These are phyloP conservation scores for Sungouiella thailandica DNA, from an alignment of 805 yeast species.

Conservation along the genomic window DNA sequence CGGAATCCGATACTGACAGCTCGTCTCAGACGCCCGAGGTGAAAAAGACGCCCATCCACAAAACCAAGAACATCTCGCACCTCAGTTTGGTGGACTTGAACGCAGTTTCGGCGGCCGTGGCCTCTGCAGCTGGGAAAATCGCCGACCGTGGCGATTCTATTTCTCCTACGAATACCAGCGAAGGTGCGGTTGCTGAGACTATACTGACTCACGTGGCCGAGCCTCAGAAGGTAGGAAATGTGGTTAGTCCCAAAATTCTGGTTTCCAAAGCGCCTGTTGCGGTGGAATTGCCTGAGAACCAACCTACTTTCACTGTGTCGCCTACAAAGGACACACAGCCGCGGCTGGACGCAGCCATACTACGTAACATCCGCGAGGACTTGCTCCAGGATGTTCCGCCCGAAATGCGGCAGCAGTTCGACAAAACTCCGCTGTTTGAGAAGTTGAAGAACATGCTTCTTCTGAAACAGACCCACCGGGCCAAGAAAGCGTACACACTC, in stretches of 20 bases:
- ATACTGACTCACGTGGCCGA: neutral
- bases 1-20: constrained; percentile 19
- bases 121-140: constrained; percentile 2
- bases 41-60: constrained; percentile 15
- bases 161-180: constrained; percentile 16
- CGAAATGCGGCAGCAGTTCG: constrained; percentile 31
- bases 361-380: constrained; percentile 23
- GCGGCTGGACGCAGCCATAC: constrained; percentile 12
- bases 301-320: neutral
- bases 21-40: constrained; percentile 5
- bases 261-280: neutral
- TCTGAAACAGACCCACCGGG: constrained; percentile 34
- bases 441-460: constrained; percentile 30
- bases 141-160: constrained; percentile 13
- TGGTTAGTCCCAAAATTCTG: no score
- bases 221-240: no score
- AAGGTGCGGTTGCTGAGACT: neutral
- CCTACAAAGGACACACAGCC: neutral
- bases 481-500: constrained; percentile 70
- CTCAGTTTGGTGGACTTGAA: constrained; percentile 32
- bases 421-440: constrained; percentile 39
- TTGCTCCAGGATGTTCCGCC: constrained; percentile 29
- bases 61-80: constrained; percentile 37
- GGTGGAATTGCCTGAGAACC: neutral
- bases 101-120: constrained; percentile 10